Percentiles rank a stretch among this genome's conserved stretches.
These are phyloP conservation scores for Candida stauntonica DNA, from an alignment of 805 yeast genomes.

Conservation along the genomic window DNA sequence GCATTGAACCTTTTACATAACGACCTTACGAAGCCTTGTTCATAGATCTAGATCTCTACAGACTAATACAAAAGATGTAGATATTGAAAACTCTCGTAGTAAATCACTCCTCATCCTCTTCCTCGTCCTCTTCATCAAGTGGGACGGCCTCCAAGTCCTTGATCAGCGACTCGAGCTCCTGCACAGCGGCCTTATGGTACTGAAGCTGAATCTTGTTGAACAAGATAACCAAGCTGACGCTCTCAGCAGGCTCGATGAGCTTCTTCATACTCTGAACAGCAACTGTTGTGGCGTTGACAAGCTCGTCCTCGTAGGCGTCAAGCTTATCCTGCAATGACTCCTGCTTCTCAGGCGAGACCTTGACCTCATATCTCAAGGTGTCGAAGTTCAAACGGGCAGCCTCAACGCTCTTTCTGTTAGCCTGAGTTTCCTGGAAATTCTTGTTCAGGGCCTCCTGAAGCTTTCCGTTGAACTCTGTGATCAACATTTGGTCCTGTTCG, in stretches of 20 bases:
- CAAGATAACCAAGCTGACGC: conserved; percentile 58
- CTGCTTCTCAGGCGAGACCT: conserved; percentile 22
- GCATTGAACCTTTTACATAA: conserved; percentile 22
- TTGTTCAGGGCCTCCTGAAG: conserved; percentile 48
- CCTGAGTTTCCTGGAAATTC: conserved; percentile 56
- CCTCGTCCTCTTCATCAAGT: conserved; percentile 39
- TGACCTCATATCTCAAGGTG: conserved; percentile 57
- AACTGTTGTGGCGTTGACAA: conserved; percentile 70
- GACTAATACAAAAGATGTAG: neutral
- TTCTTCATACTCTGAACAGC: conserved; percentile 80
- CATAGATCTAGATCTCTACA: neutral
- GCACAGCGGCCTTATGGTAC: conserved; percentile 50
- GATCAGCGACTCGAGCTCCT: conserved; percentile 42
- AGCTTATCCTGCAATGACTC: conserved; percentile 33
- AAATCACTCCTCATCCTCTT: conserved; percentile 26
- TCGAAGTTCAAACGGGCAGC: conserved; percentile 68
- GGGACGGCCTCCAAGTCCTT: conserved; percentile 41
- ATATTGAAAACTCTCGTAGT: conserved; percentile 1
- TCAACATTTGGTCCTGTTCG: conserved; percentile 63
- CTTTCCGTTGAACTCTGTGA: conserved; percentile 53
- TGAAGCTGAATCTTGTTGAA: conserved; percentile 67
- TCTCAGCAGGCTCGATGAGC: conserved; percentile 62
- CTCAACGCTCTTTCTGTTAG: conserved; percentile 64
- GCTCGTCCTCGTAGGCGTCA: conserved; percentile 63
- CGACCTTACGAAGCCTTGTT: too few species aligned